phyloP scores from a whole-genome alignment of 345 rosid genomes.

The Chamaenerion angustifolium region DNA sequence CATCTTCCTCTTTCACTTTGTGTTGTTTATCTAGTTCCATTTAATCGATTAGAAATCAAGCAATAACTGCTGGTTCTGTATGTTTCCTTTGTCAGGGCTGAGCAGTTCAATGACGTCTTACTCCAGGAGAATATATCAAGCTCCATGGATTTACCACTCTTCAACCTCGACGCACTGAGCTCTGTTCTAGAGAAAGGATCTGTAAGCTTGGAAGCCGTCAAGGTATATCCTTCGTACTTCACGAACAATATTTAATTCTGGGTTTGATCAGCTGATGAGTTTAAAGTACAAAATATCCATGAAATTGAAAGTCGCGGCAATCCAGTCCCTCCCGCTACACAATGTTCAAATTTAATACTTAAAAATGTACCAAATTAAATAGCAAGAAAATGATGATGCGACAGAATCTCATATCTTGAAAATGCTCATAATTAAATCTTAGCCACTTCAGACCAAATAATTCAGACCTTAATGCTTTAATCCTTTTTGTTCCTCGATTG shows the following conservation, averaged over 20 bases:
- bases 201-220: slow-evolving; percentile 30
- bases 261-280: neutral
- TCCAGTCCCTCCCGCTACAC: too few species aligned
- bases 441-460: neutral
- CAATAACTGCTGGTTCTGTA: neutral
- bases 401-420: too few species aligned
- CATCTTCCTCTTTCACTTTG: slow-evolving; percentile 1
- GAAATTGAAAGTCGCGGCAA: too few species aligned
- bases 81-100: slow-evolving; percentile 39
- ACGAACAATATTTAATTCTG: neutral
- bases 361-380: too few species aligned
- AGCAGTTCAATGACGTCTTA: slow-evolving; percentile 86
- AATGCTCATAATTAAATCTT: too few species aligned
- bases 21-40: neutral
- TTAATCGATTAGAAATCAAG: neutral
- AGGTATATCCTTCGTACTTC: slow-evolving; percentile 41
- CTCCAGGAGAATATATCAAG: slow-evolving; percentile 46
- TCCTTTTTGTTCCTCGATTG: too few species aligned
- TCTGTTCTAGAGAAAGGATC: slow-evolving; percentile 28
- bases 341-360: too few species aligned
- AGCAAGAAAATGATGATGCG: too few species aligned
- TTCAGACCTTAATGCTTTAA: neutral
- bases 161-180: slow-evolving; percentile 39
- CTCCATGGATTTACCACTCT: slow-evolving; percentile 23
- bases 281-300: too few species aligned